A percentile compares a stretch with the other conserved stretches of the same genome.
Evolutionary conservation across 345 rosid genomes (phyloP).

Genomic region (Arabis alpina): DNA sequence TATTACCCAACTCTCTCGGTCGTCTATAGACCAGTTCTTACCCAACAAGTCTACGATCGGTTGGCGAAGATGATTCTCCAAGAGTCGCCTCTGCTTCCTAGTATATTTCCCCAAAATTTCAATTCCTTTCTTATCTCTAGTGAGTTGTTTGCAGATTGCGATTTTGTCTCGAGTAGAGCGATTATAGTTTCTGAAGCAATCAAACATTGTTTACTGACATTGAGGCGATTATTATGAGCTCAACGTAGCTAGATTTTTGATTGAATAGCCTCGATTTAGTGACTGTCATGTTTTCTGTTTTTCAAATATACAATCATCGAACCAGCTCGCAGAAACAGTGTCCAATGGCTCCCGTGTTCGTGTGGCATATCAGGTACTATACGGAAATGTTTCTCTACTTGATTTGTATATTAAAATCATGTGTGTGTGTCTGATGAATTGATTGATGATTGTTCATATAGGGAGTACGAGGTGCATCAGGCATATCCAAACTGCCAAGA

Average conservation of each 20-base stretch:
- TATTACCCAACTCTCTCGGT: too few species aligned
- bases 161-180: neutral
- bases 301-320: conserved; percentile 51
- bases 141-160: neutral
- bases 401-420: conserved; percentile 1
- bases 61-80: conserved; percentile 45
- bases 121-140: too few species aligned
- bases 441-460: conserved; percentile 32
- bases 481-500: conserved; percentile 95
- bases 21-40: too few species aligned
- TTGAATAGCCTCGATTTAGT: neutral
- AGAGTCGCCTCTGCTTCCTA: conserved; percentile 61
- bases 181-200: neutral
- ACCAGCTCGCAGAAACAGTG: conserved; percentile 49
- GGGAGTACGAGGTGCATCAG: conserved; percentile 97
- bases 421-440: neutral
- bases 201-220: neutral
- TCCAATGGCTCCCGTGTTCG: conserved; percentile 77
- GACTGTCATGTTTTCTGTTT: neutral
- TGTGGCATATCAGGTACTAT: conserved; percentile 87
- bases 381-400: conserved; percentile 7
- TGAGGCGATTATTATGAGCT: neutral
- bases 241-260: neutral
- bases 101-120: too few species aligned
- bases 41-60: too few species aligned